These are phyloP conservation scores for Fusarium anguioides DNA, from an alignment of 2,329 filamentous ascomycete species.

Conservation along the genomic window DNA sequence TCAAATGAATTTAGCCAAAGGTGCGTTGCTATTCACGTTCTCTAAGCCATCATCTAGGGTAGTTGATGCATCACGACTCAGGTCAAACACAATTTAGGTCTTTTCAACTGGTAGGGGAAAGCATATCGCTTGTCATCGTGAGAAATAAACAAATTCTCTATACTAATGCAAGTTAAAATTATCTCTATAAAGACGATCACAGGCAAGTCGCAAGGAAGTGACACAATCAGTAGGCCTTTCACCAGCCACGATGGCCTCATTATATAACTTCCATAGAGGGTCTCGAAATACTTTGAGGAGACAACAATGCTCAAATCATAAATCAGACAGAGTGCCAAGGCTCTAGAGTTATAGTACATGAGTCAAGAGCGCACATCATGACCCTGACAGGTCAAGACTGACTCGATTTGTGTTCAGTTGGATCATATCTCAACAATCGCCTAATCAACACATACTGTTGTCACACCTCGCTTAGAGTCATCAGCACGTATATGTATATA, in stretches of 20 bases:
- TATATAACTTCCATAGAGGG: background rate
- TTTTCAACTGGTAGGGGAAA: background rate
- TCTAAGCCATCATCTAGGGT: slow-evolving; percentile 4
- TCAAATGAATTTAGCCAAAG: background rate
- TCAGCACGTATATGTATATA: background rate
- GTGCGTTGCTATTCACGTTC: background rate
- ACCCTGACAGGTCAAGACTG: background rate
- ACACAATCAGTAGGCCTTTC: background rate
- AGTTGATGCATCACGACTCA: background rate
- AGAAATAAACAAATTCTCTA: background rate
- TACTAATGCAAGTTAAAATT: rapidly evolving
- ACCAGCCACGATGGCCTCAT: background rate
- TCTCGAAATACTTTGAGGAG: background rate
- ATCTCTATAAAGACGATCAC: too few relatives aligned
- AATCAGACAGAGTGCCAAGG: background rate
- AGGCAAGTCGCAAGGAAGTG: background rate
- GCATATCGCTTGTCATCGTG: too few relatives aligned
- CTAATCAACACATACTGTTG: background rate
- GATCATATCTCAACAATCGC: background rate
- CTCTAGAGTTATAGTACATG: background rate
- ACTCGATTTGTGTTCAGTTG: background rate
- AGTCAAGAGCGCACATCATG: background rate
- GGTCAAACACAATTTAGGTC: background rate
- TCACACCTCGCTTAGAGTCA: background rate
- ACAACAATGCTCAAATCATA: background rate